phyloP scores from a whole-genome alignment of 805 yeast species.

The Pichia manshurica region DNA sequence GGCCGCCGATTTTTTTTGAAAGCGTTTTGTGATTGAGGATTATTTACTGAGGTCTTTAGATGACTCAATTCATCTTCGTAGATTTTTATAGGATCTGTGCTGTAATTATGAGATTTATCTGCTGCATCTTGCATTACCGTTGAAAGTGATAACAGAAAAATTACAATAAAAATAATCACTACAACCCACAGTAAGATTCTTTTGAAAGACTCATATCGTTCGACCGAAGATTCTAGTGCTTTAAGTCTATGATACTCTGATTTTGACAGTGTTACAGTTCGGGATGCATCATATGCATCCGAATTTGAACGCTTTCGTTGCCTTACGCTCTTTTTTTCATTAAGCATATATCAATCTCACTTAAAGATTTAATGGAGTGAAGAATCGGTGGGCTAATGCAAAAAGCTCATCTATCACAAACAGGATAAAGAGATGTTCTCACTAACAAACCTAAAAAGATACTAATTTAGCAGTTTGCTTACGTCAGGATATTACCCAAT shows the following conservation, averaged over 20 bases:
- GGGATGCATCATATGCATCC: background rate
- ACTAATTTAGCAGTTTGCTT: too few species aligned
- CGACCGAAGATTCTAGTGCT: background rate
- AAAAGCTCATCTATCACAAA: too few species aligned
- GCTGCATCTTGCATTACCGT: background rate
- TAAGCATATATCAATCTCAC: too few species aligned
- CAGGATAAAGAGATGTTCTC: too few species aligned
- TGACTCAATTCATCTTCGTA: too few species aligned
- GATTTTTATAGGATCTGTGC: too few species aligned
- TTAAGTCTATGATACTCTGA: background rate
- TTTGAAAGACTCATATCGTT: background rate
- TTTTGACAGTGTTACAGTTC: background rate
- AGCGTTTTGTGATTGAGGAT: too few species aligned
- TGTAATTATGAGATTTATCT: background rate
- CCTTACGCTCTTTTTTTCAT: background rate
- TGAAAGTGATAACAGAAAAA: background rate
- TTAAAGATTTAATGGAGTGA: too few species aligned
- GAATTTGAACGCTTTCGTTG: background rate
- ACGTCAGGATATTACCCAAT: too few species aligned
- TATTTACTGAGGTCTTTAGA: too few species aligned
- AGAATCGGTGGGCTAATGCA: too few species aligned
- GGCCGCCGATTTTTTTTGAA: conserved; percentile 3
- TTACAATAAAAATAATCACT: background rate
- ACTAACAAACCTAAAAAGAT: too few species aligned
- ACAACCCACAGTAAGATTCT: background rate